These are phyloP conservation scores for Thalassiosira hispida DNA, from an alignment of 352 stramenopile genomes.

Conservation along the genomic window DNA sequence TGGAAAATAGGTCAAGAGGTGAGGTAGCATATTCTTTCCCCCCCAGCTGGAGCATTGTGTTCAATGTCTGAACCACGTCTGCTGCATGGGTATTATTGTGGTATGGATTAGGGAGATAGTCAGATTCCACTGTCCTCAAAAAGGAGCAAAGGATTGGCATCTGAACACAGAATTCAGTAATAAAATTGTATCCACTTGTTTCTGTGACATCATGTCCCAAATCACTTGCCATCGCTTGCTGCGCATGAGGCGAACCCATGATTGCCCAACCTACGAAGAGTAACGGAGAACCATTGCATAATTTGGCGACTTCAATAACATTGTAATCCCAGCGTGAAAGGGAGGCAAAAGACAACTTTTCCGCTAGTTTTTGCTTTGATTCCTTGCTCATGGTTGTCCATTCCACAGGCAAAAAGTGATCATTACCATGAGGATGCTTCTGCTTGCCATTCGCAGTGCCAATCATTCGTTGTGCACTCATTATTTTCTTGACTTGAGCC, in stretches of 20 bases:
- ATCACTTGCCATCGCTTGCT: constrained; percentile 47
- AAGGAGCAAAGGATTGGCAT: constrained; percentile 59
- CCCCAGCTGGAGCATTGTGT: constrained; percentile 61
- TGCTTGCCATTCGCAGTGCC: background rate
- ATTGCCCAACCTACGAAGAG: constrained; percentile 58
- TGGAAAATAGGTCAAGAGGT: constrained; percentile 54
- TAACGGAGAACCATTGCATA: constrained; percentile 43
- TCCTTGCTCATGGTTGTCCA: constrained; percentile 40
- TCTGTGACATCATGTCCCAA: constrained; percentile 23
- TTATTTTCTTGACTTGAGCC: constrained; percentile 42
- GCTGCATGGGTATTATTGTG: constrained; percentile 72
- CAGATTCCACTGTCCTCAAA: constrained; percentile 57
- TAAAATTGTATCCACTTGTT: constrained; percentile 48
- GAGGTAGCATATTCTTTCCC: constrained; percentile 47
- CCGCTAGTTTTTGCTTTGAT: constrained; percentile 27
- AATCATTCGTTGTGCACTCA: constrained; percentile 34
- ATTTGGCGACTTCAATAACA: constrained; percentile 43
- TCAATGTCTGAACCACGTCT: constrained; percentile 62
- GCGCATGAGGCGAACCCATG: constrained; percentile 51
- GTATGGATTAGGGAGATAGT: constrained; percentile 68
- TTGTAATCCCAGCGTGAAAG: constrained; percentile 56
- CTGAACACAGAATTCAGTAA: constrained; percentile 47
- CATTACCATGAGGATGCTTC: constrained; percentile 16
- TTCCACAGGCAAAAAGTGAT: constrained; percentile 50
- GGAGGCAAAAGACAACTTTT: constrained; percentile 50